A percentile compares a stretch with the other conserved stretches of the same genome.
Evolutionary conservation across 1,139 yeast species (phyloP).

Genomic region (Sugiyamaella sp.): DNA sequence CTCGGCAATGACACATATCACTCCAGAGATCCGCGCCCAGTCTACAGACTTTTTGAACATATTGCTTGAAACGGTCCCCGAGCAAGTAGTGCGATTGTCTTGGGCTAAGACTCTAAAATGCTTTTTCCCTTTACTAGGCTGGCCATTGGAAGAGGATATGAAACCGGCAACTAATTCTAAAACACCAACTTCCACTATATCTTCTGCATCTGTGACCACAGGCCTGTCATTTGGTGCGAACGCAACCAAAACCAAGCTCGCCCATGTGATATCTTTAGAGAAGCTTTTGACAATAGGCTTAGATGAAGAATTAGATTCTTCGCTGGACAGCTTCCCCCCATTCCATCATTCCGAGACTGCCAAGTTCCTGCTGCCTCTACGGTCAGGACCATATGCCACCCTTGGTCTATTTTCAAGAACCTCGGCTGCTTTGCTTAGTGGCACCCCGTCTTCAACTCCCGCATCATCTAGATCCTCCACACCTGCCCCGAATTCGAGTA

Average conservation of each 20-base stretch:
- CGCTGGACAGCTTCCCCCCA: slow-evolving; percentile 18
- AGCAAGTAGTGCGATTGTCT: slow-evolving; percentile 39
- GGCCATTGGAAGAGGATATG: slow-evolving; percentile 37
- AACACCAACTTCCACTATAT: slow-evolving; percentile 20
- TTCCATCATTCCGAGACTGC: slow-evolving; percentile 51
- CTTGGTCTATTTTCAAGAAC: slow-evolving; percentile 51
- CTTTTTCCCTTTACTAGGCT: slow-evolving; percentile 47
- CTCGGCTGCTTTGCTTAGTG: background rate
- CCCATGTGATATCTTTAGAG: slow-evolving; percentile 38
- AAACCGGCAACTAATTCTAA: slow-evolving; percentile 17
- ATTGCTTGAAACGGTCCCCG: slow-evolving; percentile 48
- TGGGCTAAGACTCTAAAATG: slow-evolving; percentile 43
- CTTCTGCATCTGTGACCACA: slow-evolving; percentile 38
- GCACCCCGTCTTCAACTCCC: slow-evolving; percentile 23
- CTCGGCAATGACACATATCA: slow-evolving; percentile 93
- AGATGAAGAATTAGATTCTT: slow-evolving; percentile 24
- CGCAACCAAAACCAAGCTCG: slow-evolving; percentile 38
- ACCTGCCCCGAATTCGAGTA: background rate
- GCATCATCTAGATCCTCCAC: slow-evolving; percentile 8
- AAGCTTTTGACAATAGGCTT: slow-evolving; percentile 37
- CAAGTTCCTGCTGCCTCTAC: slow-evolving; percentile 56
- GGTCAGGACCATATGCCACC: slow-evolving; percentile 63
- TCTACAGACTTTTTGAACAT: slow-evolving; percentile 65
- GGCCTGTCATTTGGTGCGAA: slow-evolving; percentile 40
- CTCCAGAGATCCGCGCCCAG: slow-evolving; percentile 69